Percentiles rank a stretch among this genome's conserved stretches.
Conservation (phyloP, 371 early-diverging fungal genomes). For the Mortierella sp. region DNA sequence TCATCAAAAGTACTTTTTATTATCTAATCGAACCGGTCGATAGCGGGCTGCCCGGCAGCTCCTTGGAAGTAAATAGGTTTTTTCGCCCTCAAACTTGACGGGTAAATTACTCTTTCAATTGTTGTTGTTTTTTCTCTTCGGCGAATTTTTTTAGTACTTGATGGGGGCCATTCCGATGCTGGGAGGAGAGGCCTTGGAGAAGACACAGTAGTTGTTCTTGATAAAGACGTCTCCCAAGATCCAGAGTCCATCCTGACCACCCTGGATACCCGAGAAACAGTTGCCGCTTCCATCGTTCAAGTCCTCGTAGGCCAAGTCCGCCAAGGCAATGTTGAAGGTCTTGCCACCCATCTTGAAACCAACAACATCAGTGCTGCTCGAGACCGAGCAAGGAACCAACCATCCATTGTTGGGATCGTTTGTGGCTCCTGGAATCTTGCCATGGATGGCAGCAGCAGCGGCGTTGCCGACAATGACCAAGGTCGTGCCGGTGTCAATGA, state of each 20-base stretch:
- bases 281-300: conserved; percentile 1
- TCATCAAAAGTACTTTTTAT: too few species aligned
- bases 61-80: too few species aligned
- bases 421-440: conserved; percentile 10
- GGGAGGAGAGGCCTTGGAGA: neutral
- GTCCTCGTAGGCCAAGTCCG: conserved; percentile 1
- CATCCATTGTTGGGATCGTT: conserved; percentile 12
- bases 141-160: neutral
- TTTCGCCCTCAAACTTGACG: too few species aligned
- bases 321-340: conserved; percentile 16
- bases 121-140: too few species aligned
- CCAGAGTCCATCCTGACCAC: conserved; percentile 7
- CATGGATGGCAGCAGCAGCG: conserved; percentile 31
- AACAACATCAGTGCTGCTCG: conserved; percentile 10
- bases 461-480: conserved; percentile 24
- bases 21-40: too few species aligned
- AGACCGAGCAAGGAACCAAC: conserved; percentile 36
- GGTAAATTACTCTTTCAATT: too few species aligned
- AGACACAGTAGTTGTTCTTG: conserved; percentile 51
- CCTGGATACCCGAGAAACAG: neutral
- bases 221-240: conserved; percentile 54
- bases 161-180: neutral
- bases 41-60: too few species aligned
- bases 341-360: conserved; percentile 13
- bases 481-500: conserved; percentile 30